Base-by-base conservation (phyloP, 2,329 filamentous ascomycete genomes). In the Alternaria sp. region DNA sequence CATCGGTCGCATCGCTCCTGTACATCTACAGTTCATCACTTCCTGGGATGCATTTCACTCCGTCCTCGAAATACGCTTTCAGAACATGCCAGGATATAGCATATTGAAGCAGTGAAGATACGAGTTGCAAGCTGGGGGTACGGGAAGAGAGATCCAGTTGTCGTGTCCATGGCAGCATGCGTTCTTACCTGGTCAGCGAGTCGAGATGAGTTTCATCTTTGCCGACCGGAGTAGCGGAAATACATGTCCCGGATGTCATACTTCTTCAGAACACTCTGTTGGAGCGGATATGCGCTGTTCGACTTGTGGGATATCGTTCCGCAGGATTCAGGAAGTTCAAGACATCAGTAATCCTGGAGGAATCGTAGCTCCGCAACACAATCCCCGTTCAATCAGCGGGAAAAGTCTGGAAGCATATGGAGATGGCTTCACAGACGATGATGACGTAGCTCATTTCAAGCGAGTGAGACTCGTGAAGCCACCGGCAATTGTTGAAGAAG, bases 31-130 rank as follows among this genome's bases (percentile, higher is more conserved):
- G 25, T 45, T 20, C 2, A 36, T 51, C 10, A 18, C 5, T 14
- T 51, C 49, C 20, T 51, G 32, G 49, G 49, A 51, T 18, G 32
- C 49, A 1, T 40, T 40, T 9, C 14, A 51, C 10, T 28, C 32
- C 2, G 32, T 14, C 0, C 49, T 51, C 27, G 49, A 51, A 5
- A 3, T 9, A n/a, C 49, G 49, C 1, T 51, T 51, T 16, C 49
- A 28, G 8, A n/a, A 51, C 11, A 27, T 38, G 20, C 32, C 20
- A 27, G 51, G 51, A 1, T 12, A 27, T 3, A 22, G 4, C 2
- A 48, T 41, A 6, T 11, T 48, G 5, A 12, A 16, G 18, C 14
- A 25, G 5, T 3, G 32, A 5, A 18, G 36, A 1, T 38, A 51
- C 9, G 14, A 4, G 2, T 20, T 51, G 5, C 20, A 51, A 27